These are phyloP conservation scores for Pseudogymnoascus sp. DNA, from an alignment of 2,329 filamentous ascomycete genomes.

Conservation along the genomic window DNA sequence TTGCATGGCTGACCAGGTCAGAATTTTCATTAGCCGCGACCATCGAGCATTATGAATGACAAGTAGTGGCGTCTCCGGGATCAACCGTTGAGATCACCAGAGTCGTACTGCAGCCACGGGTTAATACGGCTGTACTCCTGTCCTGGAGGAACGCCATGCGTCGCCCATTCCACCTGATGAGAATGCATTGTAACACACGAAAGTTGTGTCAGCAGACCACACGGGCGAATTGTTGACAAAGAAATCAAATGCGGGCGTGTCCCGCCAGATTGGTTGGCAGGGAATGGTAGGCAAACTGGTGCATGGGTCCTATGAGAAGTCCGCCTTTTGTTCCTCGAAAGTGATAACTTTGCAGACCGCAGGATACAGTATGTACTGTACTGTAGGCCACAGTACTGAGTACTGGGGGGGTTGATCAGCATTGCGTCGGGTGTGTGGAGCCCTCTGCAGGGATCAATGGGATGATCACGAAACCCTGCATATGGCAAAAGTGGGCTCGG, in stretches of 20 bases:
- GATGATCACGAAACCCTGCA: conserved; percentile 6
- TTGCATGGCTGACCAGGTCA: neutral
- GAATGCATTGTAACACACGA: neutral
- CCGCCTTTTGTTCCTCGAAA: neutral
- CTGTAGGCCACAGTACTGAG: neutral
- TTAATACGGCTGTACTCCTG: neutral
- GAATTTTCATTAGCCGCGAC: conserved; percentile 3
- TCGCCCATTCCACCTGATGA: neutral
- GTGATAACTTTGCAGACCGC: neutral
- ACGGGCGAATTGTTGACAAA: neutral
- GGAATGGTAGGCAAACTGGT: neutral
- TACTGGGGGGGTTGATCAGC: neutral
- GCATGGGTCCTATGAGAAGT: neutral
- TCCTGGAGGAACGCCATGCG: neutral
- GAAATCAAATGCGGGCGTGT: neutral
- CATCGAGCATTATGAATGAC: neutral
- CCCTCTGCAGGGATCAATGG: neutral
- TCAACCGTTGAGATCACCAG: conserved; percentile 6
- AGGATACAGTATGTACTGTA: neutral
- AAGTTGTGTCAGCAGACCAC: neutral
- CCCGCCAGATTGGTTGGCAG: conserved; percentile 1
- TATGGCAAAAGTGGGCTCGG: neutral
- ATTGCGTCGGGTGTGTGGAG: neutral
- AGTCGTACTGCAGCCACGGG: neutral
- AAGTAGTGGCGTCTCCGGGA: neutral